A percentile compares a stretch with the other conserved stretches of the same genome.
phyloP scores from a whole-genome alignment of 225 moss, liverwort and hornwort species.

The Rhytidiadelphus loreus region DNA sequence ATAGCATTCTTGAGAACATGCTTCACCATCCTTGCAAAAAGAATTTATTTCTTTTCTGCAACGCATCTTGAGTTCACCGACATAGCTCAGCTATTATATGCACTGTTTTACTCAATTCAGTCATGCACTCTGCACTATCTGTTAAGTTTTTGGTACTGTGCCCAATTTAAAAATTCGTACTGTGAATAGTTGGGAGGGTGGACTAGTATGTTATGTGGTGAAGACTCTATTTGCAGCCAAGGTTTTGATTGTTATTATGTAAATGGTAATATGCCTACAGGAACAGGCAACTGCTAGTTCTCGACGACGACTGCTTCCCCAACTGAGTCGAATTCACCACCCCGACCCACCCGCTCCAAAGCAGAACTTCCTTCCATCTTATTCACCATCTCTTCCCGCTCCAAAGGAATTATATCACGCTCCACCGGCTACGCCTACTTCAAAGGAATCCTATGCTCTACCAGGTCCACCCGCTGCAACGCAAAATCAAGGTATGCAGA shows the following conservation, averaged over 20 bases:
- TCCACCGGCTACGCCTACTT: not conserved
- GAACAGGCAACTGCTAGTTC: not conserved
- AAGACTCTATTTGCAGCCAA: not conserved
- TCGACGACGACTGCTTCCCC: not conserved
- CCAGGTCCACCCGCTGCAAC: not conserved
- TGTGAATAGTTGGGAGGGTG: not conserved
- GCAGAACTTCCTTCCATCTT: not conserved
- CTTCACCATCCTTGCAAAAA: not conserved
- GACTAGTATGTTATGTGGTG: not conserved
- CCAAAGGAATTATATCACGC: too few species aligned
- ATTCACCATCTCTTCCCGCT: not conserved
- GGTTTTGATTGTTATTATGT: not conserved
- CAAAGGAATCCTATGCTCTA: not conserved
- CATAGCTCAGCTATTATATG: not conserved
- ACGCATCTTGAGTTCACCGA: not conserved
- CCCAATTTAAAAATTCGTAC: not conserved
- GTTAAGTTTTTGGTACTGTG: not conserved
- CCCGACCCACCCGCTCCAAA: not conserved
- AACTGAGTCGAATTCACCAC: not conserved
- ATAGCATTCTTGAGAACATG: not conserved
- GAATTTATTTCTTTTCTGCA: not conserved
- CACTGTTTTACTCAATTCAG: not conserved
- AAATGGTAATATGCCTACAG: not conserved
- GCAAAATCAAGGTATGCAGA: not conserved
- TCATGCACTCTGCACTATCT: not conserved